Evolutionary conservation across 177 flowering plant species (phyloP).

Genomic region (Vitis hybrid): DNA sequence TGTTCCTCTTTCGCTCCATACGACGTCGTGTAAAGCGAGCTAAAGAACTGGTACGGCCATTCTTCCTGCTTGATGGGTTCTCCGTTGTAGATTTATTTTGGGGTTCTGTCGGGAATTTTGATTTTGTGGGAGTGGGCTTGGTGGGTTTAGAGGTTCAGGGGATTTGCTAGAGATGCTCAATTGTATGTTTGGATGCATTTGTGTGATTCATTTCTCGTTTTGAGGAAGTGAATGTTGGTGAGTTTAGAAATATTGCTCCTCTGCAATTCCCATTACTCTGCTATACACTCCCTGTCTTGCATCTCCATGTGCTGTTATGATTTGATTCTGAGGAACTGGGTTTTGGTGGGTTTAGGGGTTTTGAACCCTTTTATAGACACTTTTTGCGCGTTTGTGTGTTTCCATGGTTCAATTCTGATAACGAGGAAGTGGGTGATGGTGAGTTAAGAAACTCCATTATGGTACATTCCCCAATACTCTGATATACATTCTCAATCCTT

Average conservation of each 20-base stretch:
- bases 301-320: neutral
- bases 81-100: neutral
- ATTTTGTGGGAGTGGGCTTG: neutral
- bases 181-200: neutral
- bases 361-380: neutral
- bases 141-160: no score
- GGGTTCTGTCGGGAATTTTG: neutral
- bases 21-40: conserved; percentile 87
- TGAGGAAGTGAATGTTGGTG: neutral
- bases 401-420: neutral
- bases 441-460: no score
- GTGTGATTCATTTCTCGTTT: neutral
- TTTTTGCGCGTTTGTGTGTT: neutral
- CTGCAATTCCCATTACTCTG: no score
- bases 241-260: neutral
- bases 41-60: conserved; percentile 62
- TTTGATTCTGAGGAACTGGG: conserved; percentile 14
- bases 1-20: conserved; percentile 88
- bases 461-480: neutral
- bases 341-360: neutral
- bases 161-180: neutral
- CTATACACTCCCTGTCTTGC: neutral
- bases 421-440: neutral
- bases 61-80: neutral
- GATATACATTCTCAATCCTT: neutral